Evolutionary conservation across 176 grass and related monocot genomes (phyloP).

Genomic region (Pontederia crassipes): DNA sequence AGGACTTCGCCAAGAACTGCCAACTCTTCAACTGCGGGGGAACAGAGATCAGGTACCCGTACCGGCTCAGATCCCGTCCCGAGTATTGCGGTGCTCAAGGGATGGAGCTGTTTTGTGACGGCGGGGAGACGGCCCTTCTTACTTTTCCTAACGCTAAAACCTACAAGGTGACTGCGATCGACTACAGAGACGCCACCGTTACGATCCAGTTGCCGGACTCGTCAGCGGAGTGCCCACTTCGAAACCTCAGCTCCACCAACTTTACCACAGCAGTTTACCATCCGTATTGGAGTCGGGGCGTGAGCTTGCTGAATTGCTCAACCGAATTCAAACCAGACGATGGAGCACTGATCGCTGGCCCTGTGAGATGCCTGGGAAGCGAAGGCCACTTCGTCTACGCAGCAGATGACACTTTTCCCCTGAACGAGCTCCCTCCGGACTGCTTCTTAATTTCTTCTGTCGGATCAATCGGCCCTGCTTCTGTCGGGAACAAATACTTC

Average conservation of each 20-base stretch:
- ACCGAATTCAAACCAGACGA: background rate
- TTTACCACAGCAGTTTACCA: slow-evolving; percentile 14
- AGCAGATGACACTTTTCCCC: background rate
- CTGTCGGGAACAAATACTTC: background rate
- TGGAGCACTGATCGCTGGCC: background rate
- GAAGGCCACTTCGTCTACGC: slow-evolving; percentile 25
- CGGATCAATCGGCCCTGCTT: background rate
- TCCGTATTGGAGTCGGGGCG: background rate
- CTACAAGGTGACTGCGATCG: slow-evolving; percentile 29
- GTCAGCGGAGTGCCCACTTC: slow-evolving; percentile 20
- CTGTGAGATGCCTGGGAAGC: slow-evolving; percentile 20
- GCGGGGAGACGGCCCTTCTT: slow-evolving; percentile 19
- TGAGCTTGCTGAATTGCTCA: slow-evolving; percentile 24
- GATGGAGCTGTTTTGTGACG: slow-evolving; percentile 38
- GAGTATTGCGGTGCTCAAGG: slow-evolving; percentile 13
- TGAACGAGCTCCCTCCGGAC: slow-evolving; percentile 23
- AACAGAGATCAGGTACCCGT: slow-evolving; percentile 29
- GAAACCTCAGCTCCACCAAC: slow-evolving; percentile 11
- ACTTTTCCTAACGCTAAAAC: slow-evolving; percentile 19
- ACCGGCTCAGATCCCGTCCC: slow-evolving; percentile 9
- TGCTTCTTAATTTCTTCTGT: slow-evolving; percentile 19
- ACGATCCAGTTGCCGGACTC: background rate
- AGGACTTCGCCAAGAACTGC: too few species aligned
- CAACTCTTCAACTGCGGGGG: background rate
- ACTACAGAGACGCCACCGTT: slow-evolving; percentile 12